phyloP scores from a whole-genome alignment of 306 rosid genomes.

The Prunus salicina region DNA sequence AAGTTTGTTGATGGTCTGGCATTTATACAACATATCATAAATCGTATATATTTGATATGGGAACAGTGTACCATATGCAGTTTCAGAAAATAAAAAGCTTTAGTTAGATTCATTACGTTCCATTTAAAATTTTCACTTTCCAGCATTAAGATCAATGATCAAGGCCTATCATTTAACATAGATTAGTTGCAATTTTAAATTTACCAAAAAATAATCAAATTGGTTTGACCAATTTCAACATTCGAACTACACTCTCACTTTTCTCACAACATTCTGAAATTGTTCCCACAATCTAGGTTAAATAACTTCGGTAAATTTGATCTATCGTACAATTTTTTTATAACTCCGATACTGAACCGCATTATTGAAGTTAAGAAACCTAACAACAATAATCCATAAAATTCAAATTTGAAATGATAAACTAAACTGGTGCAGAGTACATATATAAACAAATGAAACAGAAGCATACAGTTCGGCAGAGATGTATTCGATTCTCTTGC shows the following conservation, averaged over 20 bases:
- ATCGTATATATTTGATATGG: neutral
- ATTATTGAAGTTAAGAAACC: neutral
- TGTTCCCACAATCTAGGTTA: neutral
- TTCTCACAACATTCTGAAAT: neutral
- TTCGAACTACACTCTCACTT: neutral
- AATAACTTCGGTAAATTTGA: neutral
- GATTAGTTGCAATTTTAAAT: neutral
- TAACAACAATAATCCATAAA: neutral
- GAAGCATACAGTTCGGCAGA: slow-evolving; percentile 83
- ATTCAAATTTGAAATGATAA: neutral
- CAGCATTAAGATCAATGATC: neutral
- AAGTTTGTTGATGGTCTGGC: neutral
- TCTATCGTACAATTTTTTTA: neutral
- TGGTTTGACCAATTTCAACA: neutral
- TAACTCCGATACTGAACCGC: neutral
- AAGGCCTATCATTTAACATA: neutral
- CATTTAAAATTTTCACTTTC: neutral
- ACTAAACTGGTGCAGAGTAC: neutral
- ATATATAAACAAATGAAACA: slow-evolving; percentile 2
- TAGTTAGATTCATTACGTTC: neutral
- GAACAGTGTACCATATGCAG: neutral
- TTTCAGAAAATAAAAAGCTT: neutral
- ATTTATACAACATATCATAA: neutral
- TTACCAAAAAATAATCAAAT: neutral
- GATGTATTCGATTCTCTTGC: slow-evolving; percentile 93